Evolutionary conservation across 805 yeast species (phyloP).

Genomic region (Starmerella geochares): DNA sequence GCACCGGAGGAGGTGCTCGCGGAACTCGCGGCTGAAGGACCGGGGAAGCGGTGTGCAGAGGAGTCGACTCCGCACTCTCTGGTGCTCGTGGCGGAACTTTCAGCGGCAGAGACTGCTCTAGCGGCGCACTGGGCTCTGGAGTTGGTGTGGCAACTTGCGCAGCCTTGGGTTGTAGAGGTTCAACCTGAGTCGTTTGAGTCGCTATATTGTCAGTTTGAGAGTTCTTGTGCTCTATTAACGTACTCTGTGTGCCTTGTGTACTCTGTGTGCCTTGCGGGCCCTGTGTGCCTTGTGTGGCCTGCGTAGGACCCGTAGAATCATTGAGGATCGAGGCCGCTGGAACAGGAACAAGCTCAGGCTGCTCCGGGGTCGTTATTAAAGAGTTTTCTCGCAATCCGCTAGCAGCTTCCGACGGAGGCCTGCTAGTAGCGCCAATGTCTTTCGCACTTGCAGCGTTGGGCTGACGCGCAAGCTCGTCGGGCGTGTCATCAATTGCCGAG

Average conservation of each 20-base stretch:
- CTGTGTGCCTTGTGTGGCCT: neutral
- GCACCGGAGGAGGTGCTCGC: neutral
- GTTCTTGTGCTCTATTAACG: neutral
- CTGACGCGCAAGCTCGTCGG: neutral
- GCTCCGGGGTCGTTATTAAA: no score
- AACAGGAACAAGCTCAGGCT: neutral
- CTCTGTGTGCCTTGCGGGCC: neutral
- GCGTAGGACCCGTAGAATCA: neutral
- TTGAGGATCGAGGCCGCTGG: neutral
- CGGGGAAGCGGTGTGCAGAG: neutral
- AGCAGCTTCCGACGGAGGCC: no score
- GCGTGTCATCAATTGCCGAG: conserved; percentile 1
- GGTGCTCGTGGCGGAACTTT: no score
- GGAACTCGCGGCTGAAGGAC: neutral
- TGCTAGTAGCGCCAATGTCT: no score
- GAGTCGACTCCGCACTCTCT: no score
- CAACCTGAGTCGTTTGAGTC: neutral
- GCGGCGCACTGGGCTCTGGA: no score
- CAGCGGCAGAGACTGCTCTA: no score
- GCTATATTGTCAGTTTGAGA: neutral
- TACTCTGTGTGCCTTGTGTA: neutral
- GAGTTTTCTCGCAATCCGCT: no score
- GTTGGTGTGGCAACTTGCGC: no score
- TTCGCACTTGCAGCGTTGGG: neutral
- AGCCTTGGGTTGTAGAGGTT: neutral